phyloP scores from a whole-genome alignment of 2,329 filamentous ascomycete genomes.

The Microcyclosporella mali region DNA sequence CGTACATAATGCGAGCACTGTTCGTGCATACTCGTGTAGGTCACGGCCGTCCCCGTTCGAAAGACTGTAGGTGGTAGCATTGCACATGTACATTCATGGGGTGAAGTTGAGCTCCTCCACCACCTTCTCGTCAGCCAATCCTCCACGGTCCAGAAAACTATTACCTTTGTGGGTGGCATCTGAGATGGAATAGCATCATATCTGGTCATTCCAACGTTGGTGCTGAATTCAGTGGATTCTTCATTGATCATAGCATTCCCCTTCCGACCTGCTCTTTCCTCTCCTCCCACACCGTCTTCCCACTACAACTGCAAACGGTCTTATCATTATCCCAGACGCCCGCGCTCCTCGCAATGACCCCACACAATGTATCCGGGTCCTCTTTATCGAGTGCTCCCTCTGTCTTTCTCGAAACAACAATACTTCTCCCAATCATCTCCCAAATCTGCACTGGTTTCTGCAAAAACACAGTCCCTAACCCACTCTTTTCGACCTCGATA shows the following conservation, averaged over 20 bases:
- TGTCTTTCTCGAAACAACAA: conserved; percentile 62
- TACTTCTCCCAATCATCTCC: conserved; percentile 91
- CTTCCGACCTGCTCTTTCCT: conserved; percentile 79
- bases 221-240: too few species aligned
- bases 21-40: too few species aligned
- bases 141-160: too few species aligned
- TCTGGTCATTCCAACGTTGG: too few species aligned
- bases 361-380: conserved; percentile 78
- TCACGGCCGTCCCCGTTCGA: too few species aligned
- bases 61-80: too few species aligned
- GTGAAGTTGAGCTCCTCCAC: too few species aligned
- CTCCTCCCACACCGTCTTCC: conserved; percentile 98
- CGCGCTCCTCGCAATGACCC: conserved; percentile 89
- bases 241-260: conserved; percentile 63
- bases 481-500: conserved; percentile 67
- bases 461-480: conserved; percentile 72
- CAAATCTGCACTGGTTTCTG: conserved; percentile 81
- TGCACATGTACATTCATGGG: too few species aligned
- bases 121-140: too few species aligned
- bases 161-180: too few species aligned
- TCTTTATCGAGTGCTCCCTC: conserved; percentile 55
- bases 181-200: too few species aligned
- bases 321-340: conserved; percentile 99
- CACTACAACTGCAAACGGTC: conserved; percentile 94
- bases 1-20: too few species aligned